Evolutionary conservation across 768 basidiomycete species (phyloP), one percentile per base, ranked within the genome.

Genomic region (Roridomyces roridus): DNA sequence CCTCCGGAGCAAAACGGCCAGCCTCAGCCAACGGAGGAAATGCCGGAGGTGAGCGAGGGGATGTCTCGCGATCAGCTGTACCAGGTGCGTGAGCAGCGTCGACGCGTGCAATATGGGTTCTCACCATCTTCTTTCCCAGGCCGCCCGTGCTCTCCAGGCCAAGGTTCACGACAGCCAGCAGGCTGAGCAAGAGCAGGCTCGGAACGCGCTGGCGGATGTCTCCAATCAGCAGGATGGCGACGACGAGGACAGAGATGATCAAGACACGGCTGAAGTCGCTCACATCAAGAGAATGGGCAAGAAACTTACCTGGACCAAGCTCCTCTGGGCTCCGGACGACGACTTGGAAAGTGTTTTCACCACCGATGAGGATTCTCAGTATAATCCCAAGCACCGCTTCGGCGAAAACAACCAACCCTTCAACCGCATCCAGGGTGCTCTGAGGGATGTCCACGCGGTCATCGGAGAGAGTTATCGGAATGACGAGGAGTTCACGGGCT

Each of bases 261-360:
- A 25, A 7, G 44, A 7, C 6, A 18, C 44, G 9, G 44, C 7
- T 18, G 23, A 45, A 10, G 10, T 21, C 9, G 9, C 9, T 21
- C 26, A 23, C 20, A 24, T 45, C 15, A 12, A 25, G 6, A 29
- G 9, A 21, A 26, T 14, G 11, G 52, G 52, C 6, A 54, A 54
- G 44, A 41, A 55, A 17, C 34, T 47, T 25, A 29, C 37, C 14
- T 40, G 11, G 2, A 55, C 46, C 3, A 10, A 4, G 20, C 39
- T 55, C 36, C 34, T 55, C 14, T 55, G 53, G 53, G 26, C 47
- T 0, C 45, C 53, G 7, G 53, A 25, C 8, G 51, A 42, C 8
- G 1, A 17, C 23, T 42, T 45, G n/a, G 46, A 55, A 2, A 39
- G 41, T 15, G n/a, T 55, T 12, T 55, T 28, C 31, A 29, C 4